Evolutionary conservation across 2,329 filamentous ascomycete genomes (phyloP).

Genomic region (Ophiocordyceps australis): DNA sequence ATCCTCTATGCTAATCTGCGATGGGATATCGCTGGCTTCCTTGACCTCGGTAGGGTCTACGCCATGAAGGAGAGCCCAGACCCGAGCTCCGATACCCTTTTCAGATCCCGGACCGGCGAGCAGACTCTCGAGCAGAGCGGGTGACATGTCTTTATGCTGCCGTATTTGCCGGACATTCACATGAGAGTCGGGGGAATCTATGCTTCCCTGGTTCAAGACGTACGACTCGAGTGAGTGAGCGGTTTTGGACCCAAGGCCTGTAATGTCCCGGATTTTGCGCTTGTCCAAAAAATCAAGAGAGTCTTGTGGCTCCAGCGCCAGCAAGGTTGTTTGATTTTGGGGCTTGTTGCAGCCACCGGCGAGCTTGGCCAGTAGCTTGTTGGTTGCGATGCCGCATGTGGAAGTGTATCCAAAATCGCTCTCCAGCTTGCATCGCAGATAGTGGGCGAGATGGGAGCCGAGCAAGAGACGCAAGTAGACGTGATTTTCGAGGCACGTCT

Average conservation of each 20-base stretch:
- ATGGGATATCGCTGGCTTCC: conserved; percentile 51
- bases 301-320: conserved; percentile 42
- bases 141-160: conserved; percentile 39
- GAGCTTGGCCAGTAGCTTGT: conserved; percentile 73
- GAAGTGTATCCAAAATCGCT: conserved; percentile 67
- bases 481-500: conserved; percentile 12
- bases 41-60: conserved; percentile 60
- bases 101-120: conserved; percentile 53
- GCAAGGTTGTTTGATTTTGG: conserved; percentile 65
- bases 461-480: conserved; percentile 47
- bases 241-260: conserved; percentile 66
- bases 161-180: conserved; percentile 52
- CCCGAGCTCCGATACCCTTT: conserved; percentile 49
- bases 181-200: conserved; percentile 16
- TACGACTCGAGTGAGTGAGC: conserved; percentile 30
- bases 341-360: conserved; percentile 76
- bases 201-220: conserved; percentile 20
- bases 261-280: conserved; percentile 63
- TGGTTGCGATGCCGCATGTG: conserved; percentile 75
- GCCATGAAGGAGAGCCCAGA: conserved; percentile 70
- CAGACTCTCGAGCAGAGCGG: conserved; percentile 46
- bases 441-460: conserved; percentile 62
- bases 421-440: conserved; percentile 57
- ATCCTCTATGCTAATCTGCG: conserved; percentile 89
- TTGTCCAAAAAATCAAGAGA: conserved; percentile 53